phyloP scores from a whole-genome alignment of 345 rosid genomes.

The Ceriops zippeliana region DNA sequence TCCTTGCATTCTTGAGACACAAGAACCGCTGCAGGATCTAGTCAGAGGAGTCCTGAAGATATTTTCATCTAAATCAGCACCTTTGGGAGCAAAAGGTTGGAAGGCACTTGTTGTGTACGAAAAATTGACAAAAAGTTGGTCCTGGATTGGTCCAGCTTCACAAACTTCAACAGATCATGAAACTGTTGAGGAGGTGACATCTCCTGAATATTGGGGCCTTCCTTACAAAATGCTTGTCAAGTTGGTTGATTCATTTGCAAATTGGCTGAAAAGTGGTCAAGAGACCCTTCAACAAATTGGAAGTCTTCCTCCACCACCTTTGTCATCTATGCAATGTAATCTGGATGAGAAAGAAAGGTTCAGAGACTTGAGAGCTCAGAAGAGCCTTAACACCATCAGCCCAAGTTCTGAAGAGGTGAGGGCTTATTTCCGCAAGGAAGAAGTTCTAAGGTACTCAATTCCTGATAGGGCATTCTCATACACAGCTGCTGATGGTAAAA shows the following conservation, averaged over 20 bases:
- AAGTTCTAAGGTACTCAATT: conserved; percentile 84
- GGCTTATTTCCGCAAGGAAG: conserved; percentile 88
- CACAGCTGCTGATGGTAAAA: conserved; percentile 97
- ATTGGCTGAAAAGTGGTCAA: conserved; percentile 93
- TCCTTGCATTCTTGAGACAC: conserved; percentile 89
- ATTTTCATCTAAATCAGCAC: conserved; percentile 84
- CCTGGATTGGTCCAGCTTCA: conserved; percentile 80
- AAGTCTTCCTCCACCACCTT: conserved; percentile 92
- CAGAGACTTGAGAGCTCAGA: conserved; percentile 96
- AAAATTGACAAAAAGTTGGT: conserved; percentile 79
- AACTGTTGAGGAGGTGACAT: conserved; percentile 74
- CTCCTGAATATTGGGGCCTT: conserved; percentile 94
- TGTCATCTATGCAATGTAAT: conserved; percentile 71
- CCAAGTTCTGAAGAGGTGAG: conserved; percentile 84
- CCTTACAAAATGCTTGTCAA: conserved; percentile 94
- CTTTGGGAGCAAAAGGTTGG: conserved; percentile 98
- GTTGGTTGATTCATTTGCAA: conserved; percentile 94
- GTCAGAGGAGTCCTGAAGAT: conserved; percentile 93
- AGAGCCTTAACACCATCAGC: conserved; percentile 85
- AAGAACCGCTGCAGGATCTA: conserved; percentile 94
- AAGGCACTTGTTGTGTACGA: conserved; percentile 82
- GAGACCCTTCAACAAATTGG: conserved; percentile 95
- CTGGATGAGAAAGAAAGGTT: conserved; percentile 96
- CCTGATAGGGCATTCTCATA: conserved; percentile 98
- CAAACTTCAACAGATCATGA: conserved; percentile 56